These are phyloP conservation scores for Lagenidium giganteum DNA, from an alignment of 352 stramenopile genomes.

Conservation along the genomic window DNA sequence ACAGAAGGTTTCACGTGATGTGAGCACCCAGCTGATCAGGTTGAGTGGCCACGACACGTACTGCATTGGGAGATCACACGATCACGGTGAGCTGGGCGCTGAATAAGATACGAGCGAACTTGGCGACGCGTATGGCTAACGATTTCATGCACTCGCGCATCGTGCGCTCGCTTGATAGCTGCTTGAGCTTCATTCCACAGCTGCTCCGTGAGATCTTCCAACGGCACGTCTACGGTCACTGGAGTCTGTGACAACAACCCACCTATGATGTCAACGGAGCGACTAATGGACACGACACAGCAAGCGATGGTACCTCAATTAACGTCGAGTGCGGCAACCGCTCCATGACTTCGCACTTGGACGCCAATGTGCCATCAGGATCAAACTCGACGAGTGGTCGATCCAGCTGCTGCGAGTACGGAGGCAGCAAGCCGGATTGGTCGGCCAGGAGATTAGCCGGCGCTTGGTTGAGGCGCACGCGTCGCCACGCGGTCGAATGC, in stretches of 20 bases:
- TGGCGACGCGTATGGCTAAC: slow-evolving; percentile 10
- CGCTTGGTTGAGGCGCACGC: slow-evolving; percentile 22
- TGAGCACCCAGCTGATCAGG: too few relatives aligned
- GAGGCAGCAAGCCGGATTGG: slow-evolving; percentile 11
- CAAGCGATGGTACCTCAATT: slow-evolving; percentile 15
- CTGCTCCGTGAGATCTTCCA: neutral
- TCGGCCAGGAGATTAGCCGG: slow-evolving; percentile 41
- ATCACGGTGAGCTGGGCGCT: neutral
- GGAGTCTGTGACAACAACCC: too few relatives aligned
- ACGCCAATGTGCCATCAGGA: slow-evolving; percentile 15
- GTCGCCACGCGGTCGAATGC: slow-evolving; percentile 66
- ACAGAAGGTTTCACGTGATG: too few relatives aligned
- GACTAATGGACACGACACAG: too few relatives aligned
- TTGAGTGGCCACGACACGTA: too few relatives aligned
- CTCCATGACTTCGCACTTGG: slow-evolving; percentile 22
- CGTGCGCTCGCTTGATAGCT: slow-evolving; percentile 5
- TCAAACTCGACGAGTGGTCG: slow-evolving; percentile 36
- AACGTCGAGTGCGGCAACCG: slow-evolving; percentile 17
- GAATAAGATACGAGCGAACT: slow-evolving; percentile 14
- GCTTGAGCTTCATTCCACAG: neutral
- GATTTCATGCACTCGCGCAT: slow-evolving; percentile 11
- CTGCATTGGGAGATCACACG: too few relatives aligned
- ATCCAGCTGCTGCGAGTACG: slow-evolving; percentile 34
- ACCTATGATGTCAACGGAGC: too few relatives aligned
- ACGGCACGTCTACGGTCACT: neutral